Base-by-base conservation (phyloP, 257 asterid genomes). In the Coffea canephora region DNA sequence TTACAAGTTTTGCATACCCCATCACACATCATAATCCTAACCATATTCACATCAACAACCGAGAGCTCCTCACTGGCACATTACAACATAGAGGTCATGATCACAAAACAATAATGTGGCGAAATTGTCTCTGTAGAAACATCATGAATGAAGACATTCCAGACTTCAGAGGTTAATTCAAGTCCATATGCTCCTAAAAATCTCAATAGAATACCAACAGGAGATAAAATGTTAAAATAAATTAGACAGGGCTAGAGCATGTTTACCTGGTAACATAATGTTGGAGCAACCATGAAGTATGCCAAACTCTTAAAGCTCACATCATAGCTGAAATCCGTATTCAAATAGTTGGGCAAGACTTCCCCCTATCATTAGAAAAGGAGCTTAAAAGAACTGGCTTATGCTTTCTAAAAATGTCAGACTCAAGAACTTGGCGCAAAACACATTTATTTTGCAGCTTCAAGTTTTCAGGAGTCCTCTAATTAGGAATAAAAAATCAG, bases 211-310 rank as follows among this genome's bases (percentile, higher is more conserved):
- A 34, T 6, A 39, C 46, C 61, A 5, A 48, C 36, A 48, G 71
- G 57, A 15, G n/a, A 34, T 31, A 3, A 21, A 79, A 27, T 54
- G 10, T 72, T 64, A 43, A 48, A 18, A 34, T 68, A 34, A 10
- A 52, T 8, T 67, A 12, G 15, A 34, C 27, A 76, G 80, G 59
- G 65, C 54, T 57, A 61, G 61, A 64, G 79, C 48, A 34, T 59
- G 59, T 66, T 77, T 88, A 96, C 99, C 97, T 96, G 99, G 87
- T 94, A 96, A 85, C 99, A 96, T 74, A 96, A 82, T 31, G 99
- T 96, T 59, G 99, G 99, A 83, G 99, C 97, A 82, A 92, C 88
- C 95, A 94, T 87, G 88, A 96, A 94, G 89, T 96, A 96, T 61
- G 62, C 92, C 84, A 96, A 83, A 88, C 96, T 90, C 91, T 87